phyloP scores from a whole-genome alignment of 345 rosid genomes.

The Salix udensis region DNA sequence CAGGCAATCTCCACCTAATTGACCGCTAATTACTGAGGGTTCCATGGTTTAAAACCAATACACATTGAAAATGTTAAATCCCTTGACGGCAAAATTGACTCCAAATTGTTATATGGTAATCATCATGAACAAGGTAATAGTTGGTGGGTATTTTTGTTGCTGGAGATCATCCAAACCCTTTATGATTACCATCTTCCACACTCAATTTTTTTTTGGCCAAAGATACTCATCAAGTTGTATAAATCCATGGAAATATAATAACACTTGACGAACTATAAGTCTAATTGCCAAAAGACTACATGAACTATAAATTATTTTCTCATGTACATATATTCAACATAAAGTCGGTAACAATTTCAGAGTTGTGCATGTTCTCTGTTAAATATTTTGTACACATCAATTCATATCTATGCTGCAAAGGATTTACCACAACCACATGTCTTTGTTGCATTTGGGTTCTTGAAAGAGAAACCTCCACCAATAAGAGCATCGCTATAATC shows the following conservation, averaged over 20 bases:
- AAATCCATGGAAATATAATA: not conserved
- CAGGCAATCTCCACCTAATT: too few relatives aligned
- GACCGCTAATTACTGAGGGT: too few relatives aligned
- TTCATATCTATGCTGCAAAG: conserved; percentile 62
- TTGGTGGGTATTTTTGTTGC: not conserved
- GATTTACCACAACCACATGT: conserved; percentile 56
- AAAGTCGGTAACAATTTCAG: not conserved
- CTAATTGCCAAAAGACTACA: not conserved
- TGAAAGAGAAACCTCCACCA: conserved; percentile 94
- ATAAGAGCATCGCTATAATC: conserved; percentile 93
- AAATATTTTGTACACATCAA: conserved; percentile 7
- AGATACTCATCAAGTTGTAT: not conserved
- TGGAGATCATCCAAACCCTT: not conserved
- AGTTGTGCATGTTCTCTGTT: not conserved
- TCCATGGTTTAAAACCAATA: too few relatives aligned
- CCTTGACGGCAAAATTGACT: not conserved
- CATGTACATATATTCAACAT: not conserved
- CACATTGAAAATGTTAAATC: not conserved
- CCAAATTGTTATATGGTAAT: not conserved
- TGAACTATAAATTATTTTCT: not conserved
- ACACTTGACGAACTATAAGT: not conserved
- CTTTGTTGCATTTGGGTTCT: conserved; percentile 89
- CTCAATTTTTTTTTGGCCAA: not conserved
- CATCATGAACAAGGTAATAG: not conserved
- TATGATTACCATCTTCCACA: not conserved